Conservation (phyloP, 305 asterid genomes). For the Fraxinus latifolia region DNA sequence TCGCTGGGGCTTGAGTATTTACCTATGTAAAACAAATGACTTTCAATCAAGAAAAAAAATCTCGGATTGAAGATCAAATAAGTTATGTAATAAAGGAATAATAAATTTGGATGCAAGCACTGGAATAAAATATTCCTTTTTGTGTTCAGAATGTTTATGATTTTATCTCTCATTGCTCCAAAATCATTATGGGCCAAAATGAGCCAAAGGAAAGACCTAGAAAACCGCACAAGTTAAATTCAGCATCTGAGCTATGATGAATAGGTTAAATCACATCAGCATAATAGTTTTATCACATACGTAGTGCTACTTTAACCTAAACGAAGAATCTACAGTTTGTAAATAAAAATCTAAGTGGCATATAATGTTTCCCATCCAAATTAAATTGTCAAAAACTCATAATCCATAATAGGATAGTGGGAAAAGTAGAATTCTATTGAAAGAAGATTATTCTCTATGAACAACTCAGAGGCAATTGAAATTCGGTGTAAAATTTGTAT, state of each 20-base stretch:
- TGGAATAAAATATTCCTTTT: neutral
- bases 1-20: conserved; percentile 76
- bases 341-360: neutral
- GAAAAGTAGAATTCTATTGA: neutral
- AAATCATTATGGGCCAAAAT: neutral
- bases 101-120: conserved; percentile 8
- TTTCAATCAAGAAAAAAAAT: conserved; percentile 2
- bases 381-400: neutral
- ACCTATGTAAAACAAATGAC: conserved; percentile 44
- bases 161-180: neutral
- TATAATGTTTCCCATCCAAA: neutral
- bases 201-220: neutral
- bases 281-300: neutral
- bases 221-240: neutral
- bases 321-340: neutral
- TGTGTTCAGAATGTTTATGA: neutral
- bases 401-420: neutral
- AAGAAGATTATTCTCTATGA: neutral
- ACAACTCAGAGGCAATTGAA: neutral
- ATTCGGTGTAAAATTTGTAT: neutral
- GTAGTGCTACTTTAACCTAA: neutral
- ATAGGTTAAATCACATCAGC: neutral
- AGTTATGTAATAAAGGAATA: conserved; percentile 3
- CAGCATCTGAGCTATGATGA: neutral
- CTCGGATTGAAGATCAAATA: conserved; percentile 1